These are phyloP conservation scores for Cystofilobasidium bisporidii DNA, from an alignment of 768 basidiomycete genomes.

Conservation along the genomic window DNA sequence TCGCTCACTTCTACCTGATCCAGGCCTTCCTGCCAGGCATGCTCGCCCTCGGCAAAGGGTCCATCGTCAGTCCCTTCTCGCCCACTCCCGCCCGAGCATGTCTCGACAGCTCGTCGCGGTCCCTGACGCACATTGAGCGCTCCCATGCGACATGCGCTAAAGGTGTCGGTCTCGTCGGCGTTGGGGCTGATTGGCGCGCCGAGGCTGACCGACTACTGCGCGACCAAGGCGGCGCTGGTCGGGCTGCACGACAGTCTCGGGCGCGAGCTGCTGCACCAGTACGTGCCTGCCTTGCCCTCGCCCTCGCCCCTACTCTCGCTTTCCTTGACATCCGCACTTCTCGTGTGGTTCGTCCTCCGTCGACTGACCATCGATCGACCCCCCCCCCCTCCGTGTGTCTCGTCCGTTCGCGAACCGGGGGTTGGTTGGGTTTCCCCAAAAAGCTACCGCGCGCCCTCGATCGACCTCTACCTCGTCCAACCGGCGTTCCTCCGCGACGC, in stretches of 20 bases:
- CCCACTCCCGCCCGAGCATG: no score
- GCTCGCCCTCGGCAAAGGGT: neutral
- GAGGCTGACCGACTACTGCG: conserved; percentile 1
- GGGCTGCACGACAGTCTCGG: neutral
- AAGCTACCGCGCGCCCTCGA: neutral
- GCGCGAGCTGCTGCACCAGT: neutral
- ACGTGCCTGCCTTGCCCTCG: neutral
- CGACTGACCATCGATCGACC: no score
- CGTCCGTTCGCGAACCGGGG: no score
- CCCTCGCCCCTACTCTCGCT: neutral
- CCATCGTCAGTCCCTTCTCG: neutral
- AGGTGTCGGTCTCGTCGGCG: neutral
- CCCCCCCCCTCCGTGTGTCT: neutral
- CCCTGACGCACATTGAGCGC: neutral
- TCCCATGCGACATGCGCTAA: neutral
- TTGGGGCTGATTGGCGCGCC: neutral
- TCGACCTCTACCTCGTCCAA: neutral
- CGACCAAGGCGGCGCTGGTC: neutral
- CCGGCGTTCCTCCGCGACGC: neutral
- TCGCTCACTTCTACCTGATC: neutral
- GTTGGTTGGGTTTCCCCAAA: no score
- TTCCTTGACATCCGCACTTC: neutral
- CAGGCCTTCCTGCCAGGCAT: neutral
- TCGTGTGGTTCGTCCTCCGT: neutral
- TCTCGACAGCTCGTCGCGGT: no score